Conservation (phyloP, 805 yeast genomes). For the Lipomyces lipofer region DNA sequence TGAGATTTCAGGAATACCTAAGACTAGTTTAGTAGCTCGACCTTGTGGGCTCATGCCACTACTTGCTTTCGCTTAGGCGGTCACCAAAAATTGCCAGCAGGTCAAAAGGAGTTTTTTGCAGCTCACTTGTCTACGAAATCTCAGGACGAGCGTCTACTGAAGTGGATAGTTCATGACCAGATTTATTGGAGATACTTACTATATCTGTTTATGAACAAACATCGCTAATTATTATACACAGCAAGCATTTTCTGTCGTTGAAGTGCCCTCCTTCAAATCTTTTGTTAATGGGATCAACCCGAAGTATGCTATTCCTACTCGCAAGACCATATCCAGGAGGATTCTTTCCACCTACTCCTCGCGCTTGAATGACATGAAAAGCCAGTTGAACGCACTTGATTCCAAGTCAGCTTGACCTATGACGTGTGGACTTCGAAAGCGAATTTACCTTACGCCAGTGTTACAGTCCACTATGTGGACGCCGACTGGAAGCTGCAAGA, state of each 20-base stretch:
- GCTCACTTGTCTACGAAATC: neutral
- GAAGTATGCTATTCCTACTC: neutral
- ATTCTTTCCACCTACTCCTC: neutral
- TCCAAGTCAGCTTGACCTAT: neutral
- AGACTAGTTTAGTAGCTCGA: neutral
- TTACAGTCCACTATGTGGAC: neutral
- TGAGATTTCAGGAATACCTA: no score
- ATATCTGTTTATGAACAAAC: neutral
- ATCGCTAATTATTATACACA: neutral
- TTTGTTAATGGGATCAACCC: neutral
- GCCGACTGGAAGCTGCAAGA: neutral
- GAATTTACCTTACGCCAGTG: neutral
- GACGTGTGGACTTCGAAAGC: neutral
- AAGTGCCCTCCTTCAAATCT: neutral
- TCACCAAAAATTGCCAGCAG: neutral
- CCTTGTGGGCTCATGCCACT: neutral
- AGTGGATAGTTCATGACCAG: conserved; percentile 1
- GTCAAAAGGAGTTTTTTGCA: neutral
- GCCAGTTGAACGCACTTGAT: neutral
- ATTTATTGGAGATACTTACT: neutral
- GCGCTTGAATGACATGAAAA: neutral
- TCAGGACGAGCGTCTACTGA: conserved; percentile 1
- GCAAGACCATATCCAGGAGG: conserved; percentile 1
- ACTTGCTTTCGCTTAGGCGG: conserved; percentile 1
- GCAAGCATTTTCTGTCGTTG: neutral